phyloP scores from a whole-genome alignment of 2,329 filamentous ascomycete species.

The Monosporascus sp. region DNA sequence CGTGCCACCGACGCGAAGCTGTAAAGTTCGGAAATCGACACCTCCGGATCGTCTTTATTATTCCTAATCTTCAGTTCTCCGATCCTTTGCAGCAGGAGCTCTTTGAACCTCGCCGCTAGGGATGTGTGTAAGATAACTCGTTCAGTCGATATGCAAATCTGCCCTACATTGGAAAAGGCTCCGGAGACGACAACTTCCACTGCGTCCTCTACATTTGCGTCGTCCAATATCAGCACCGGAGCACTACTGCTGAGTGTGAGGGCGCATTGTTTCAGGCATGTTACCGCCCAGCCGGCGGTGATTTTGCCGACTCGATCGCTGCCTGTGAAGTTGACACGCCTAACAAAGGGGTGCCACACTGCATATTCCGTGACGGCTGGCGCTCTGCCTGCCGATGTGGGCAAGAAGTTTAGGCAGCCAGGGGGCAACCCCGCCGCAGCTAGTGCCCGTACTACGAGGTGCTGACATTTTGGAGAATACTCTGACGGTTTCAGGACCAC shows the following conservation, averaged over 20 bases:
- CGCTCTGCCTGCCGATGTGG: conserved; percentile 60
- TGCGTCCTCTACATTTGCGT: conserved; percentile 71
- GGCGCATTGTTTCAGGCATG: conserved; percentile 72
- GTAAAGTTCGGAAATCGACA: conserved; percentile 29
- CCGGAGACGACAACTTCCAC: conserved; percentile 65
- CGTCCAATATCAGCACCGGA: conserved; percentile 71
- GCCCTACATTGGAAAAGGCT: conserved; percentile 68
- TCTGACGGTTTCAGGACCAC: conserved; percentile 70
- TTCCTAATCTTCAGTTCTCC: neutral
- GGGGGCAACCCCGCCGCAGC: conserved; percentile 71
- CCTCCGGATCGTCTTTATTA: conserved; percentile 45
- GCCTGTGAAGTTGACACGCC: conserved; percentile 85
- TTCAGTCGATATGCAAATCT: conserved; percentile 85
- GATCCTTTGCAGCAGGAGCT: conserved; percentile 4
- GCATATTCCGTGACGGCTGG: conserved; percentile 61
- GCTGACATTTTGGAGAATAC: conserved; percentile 58
- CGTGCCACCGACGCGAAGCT: conserved; percentile 4
- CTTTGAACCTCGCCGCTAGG: conserved; percentile 41
- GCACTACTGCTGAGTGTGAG: conserved; percentile 84
- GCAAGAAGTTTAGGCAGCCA: conserved; percentile 71
- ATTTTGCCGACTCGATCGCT: conserved; percentile 69
- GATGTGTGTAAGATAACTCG: conserved; percentile 57
- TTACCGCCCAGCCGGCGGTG: conserved; percentile 64
- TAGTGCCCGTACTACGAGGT: conserved; percentile 58
- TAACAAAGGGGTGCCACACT: conserved; percentile 62